Percentiles rank a stretch among this genome's conserved stretches.
Evolutionary conservation across 139 green algal genomes (phyloP).

Genomic region (Pycnococcus provasolii): DNA sequence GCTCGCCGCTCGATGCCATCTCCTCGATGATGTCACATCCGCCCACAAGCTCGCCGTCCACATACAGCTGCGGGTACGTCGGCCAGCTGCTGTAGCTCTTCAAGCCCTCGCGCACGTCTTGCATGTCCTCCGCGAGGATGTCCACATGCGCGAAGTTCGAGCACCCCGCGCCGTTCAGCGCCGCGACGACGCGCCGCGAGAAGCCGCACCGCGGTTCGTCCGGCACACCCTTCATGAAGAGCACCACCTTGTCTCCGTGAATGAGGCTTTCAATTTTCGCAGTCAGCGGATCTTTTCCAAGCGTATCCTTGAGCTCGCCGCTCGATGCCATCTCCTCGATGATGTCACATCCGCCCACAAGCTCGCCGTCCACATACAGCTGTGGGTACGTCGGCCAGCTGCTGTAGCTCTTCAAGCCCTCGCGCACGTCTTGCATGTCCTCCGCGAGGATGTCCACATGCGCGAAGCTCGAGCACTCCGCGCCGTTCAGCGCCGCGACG

Average conservation of each 20-base stretch:
- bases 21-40: constrained; percentile 68
- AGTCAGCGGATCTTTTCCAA: constrained; percentile 17
- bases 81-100: constrained; percentile 80
- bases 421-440: constrained; percentile 17
- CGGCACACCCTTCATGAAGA: constrained; percentile 79
- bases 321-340: constrained; percentile 51
- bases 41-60: constrained; percentile 63
- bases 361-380: constrained; percentile 41
- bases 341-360: constrained; percentile 79
- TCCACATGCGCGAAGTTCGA: constrained; percentile 53
- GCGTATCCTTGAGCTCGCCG: constrained; percentile 33
- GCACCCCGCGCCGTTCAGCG: constrained; percentile 50
- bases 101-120: constrained; percentile 58
- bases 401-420: constrained; percentile 29
- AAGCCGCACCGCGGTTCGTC: constrained; percentile 77
- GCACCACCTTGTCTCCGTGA: constrained; percentile 38
- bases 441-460: constrained; percentile 25
- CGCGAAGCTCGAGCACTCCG: constrained; percentile 18
- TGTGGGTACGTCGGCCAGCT: constrained; percentile 38
- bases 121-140: constrained; percentile 65
- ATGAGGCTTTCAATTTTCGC: constrained; percentile 50
- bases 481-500: constrained; percentile 32
- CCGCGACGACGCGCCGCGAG: constrained; percentile 55
- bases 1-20: constrained; percentile 34
- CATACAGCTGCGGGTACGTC: constrained; percentile 84